Evolutionary conservation across 768 basidiomycete genomes (phyloP).

Genomic region (Pleurotus eryngii): DNA sequence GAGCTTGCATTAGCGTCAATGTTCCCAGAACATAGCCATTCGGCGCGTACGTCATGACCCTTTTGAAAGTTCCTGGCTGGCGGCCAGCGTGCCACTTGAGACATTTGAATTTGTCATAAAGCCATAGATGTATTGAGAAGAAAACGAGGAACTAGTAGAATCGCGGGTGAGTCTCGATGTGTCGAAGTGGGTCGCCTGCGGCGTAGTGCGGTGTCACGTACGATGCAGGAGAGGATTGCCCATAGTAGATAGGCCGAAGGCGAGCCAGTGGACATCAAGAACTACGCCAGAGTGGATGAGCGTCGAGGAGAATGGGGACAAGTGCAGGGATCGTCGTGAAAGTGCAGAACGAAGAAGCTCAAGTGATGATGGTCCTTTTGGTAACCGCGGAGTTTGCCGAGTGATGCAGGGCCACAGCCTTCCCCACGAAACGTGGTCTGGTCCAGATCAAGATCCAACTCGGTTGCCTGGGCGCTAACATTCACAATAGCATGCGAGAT

Average conservation of each 20-base stretch:
- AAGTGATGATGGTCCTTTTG: neutral
- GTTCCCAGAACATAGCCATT: neutral
- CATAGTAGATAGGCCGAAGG: slow-evolving; percentile 74
- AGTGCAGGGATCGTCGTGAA: neutral
- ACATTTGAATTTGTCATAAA: slow-evolving; percentile 74
- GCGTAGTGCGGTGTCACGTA: slow-evolving; percentile 33
- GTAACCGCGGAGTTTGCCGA: neutral
- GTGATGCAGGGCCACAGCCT: neutral
- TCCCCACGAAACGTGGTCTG: neutral
- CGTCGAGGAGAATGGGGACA: neutral
- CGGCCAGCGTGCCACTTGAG: slow-evolving; percentile 71
- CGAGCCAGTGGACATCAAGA: slow-evolving; percentile 68
- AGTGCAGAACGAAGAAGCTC: neutral
- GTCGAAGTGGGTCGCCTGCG: slow-evolving; percentile 3
- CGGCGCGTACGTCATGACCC: slow-evolving; percentile 71
- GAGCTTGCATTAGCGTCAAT: neutral
- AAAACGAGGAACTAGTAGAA: slow-evolving; percentile 59
- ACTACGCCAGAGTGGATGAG: slow-evolving; percentile 3
- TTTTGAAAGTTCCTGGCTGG: slow-evolving; percentile 82
- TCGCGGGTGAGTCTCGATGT: no score
- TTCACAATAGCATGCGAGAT: no score
- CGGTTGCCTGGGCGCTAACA: no score
- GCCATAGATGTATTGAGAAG: slow-evolving; percentile 74
- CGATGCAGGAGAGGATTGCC: slow-evolving; percentile 65
- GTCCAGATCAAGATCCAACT: no score